Base-by-base conservation (phyloP, 805 yeast genomes). In the Blastobotrys chiropterorum region DNA sequence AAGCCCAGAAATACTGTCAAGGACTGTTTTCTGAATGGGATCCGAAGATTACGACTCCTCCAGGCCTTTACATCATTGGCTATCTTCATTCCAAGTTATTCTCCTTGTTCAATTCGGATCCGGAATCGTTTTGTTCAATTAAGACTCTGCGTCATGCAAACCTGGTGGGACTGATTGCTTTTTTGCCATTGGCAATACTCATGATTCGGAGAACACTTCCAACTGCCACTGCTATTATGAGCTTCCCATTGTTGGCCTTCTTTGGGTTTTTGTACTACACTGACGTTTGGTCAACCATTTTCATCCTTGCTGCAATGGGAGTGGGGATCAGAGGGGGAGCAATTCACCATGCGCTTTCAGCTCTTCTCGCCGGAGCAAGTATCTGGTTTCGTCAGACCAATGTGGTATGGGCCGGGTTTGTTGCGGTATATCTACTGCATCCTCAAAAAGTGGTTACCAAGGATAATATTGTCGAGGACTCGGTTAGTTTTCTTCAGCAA, bases 11-110 rank as follows among this genome's bases (percentile, higher is more conserved):
- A 46, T 90, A 85, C 62, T 78, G 88, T 53, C 58, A 65, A 1
- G 85, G 84, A 11, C 71, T 80, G 48, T 89, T 82, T 69, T 50
- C 56, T n/a, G 61, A 70, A 1, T 90, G 96, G 96, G 89, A 94
- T 66, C 76, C 82, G 11, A 90, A 92, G 63, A 89, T 94, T 64
- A 92, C 99, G 1, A 94, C 99, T 0, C 99, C 99, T 1, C 98
- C 98, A 0, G 99, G 98, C 0, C 71, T 92, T 15, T 92, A 94
- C 64, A 47, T 74, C 2, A 55, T 81, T 11, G 78, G 78, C 1
- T 70, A 66, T 57, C 5, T 69, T 0, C 70, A 51, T 41, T 38
- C 44, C 14, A 48, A 44, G 26, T 15, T 53, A 19, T 26, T 47
- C 4, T 63, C 20, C 51, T 67, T 26, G 14, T 11, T 44, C 39